Evolutionary conservation across 2,329 filamentous ascomycete genomes (phyloP).

Genomic region (Diaporthe nobilis): DNA sequence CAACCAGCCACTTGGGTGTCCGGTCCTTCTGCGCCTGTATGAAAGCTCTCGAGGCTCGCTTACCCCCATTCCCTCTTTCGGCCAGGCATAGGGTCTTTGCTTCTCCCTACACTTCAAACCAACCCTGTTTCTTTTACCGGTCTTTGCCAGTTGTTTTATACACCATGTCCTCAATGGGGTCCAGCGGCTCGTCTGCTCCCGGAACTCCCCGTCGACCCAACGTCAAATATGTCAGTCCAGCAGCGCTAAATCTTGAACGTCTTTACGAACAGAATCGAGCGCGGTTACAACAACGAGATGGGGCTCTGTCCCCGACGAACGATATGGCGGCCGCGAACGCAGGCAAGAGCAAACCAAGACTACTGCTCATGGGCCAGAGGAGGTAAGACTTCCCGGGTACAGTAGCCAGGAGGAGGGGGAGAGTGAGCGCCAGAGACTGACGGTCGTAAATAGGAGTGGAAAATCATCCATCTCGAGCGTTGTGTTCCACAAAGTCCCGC

Average conservation of each 20-base stretch:
- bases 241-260: conserved; percentile 74
- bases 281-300: conserved; percentile 65
- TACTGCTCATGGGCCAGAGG: conserved; percentile 95
- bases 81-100: neutral
- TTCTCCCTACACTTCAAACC: neutral
- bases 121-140: neutral
- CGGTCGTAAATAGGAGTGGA: conserved; percentile 77
- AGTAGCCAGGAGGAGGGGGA: neutral
- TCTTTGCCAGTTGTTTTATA: neutral
- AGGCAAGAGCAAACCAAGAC: conserved; percentile 80
- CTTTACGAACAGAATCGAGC: conserved; percentile 73
- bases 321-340: conserved; percentile 62
- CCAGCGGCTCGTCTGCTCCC: conserved; percentile 41
- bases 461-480: conserved; percentile 99
- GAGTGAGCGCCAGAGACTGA: conserved; percentile 39
- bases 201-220: conserved; percentile 49
- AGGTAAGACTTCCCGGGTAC: conserved; percentile 70
- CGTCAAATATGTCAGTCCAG: conserved; percentile 65
- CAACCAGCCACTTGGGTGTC: neutral
- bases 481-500: conserved; percentile 98
- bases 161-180: conserved; percentile 47
- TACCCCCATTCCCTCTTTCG: too few species aligned
- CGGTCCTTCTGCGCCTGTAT: neutral
- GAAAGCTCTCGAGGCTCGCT: conserved; percentile 6
- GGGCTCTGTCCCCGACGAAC: conserved; percentile 54